Percentiles rank a stretch among this genome's conserved stretches.
Evolutionary conservation across 257 asterid genomes (phyloP).

Genomic region (Paraleonurus japonicus): DNA sequence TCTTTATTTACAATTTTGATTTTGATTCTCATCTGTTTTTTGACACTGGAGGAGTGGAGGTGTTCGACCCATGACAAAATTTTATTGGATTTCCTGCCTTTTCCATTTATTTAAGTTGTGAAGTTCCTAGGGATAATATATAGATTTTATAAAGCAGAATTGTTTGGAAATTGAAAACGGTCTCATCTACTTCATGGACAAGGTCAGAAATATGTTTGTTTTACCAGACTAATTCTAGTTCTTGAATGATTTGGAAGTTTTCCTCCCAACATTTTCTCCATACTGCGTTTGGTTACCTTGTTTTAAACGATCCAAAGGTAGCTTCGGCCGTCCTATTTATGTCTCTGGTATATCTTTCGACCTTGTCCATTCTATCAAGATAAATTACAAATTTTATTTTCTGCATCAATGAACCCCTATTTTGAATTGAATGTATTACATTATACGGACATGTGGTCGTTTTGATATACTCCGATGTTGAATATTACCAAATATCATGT

Average conservation of each 20-base stretch:
- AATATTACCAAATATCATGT: too few species aligned
- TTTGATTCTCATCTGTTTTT: neutral
- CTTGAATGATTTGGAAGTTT: neutral
- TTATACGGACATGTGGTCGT: too few species aligned
- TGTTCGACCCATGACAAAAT: too few species aligned
- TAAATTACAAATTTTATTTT: too few species aligned
- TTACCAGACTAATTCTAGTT: neutral
- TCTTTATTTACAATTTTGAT: neutral
- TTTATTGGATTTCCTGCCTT: constrained; percentile 11
- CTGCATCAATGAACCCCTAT: neutral
- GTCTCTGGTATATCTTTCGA: too few species aligned
- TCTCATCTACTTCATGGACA: neutral
- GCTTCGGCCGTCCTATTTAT: neutral
- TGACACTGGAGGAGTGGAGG: too few species aligned
- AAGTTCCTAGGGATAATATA: neutral
- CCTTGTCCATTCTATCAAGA: too few species aligned
- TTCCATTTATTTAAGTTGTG: neutral
- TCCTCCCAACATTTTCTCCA: neutral
- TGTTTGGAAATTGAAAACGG: neutral
- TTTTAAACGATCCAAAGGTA: neutral
- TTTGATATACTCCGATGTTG: too few species aligned
- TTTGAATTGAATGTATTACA: too few species aligned
- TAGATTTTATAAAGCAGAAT: neutral
- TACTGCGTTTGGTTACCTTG: neutral
- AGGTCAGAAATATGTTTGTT: neutral